Percentiles rank a stretch among this genome's conserved stretches.
Evolutionary conservation across 2,329 filamentous ascomycete species (phyloP).

Genomic region (Cladosporium austrohemisphaericum): DNA sequence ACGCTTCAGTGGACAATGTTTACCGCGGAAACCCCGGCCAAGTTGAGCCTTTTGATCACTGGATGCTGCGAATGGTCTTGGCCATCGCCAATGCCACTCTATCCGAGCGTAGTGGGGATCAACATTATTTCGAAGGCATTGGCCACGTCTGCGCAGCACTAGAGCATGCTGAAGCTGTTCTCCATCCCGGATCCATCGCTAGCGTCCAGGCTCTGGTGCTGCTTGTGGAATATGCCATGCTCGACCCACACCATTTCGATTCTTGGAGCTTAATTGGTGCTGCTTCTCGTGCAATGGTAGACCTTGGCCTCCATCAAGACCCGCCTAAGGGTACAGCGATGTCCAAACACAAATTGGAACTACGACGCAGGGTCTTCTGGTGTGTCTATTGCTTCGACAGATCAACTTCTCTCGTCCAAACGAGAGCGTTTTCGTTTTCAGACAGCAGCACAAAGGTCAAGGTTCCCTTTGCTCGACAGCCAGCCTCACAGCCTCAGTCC

Average conservation of each 20-base stretch:
- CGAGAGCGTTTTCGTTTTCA: conserved; percentile 86
- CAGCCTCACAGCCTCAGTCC: conserved; percentile 23
- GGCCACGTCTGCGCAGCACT: conserved; percentile 64
- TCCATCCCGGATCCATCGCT: conserved; percentile 76
- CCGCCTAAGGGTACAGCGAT: conserved; percentile 67
- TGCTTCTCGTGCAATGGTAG: conserved; percentile 79
- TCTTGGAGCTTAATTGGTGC: conserved; percentile 92
- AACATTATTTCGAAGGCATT: conserved; percentile 59
- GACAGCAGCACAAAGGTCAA: conserved; percentile 81
- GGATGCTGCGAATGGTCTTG: conserved; percentile 83
- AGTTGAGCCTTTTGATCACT: conserved; percentile 68
- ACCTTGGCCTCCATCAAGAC: conserved; percentile 90
- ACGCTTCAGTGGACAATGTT: conserved; percentile 73
- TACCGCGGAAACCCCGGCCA: conserved; percentile 67
- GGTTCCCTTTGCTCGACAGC: conserved; percentile 55
- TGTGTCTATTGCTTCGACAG: conserved; percentile 89
- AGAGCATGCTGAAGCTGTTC: conserved; percentile 72
- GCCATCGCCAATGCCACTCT: conserved; percentile 75
- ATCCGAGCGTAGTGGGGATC: conserved; percentile 63
- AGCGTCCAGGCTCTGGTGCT: conserved; percentile 86
- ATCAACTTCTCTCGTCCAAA: conserved; percentile 82
- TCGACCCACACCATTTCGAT: conserved; percentile 88
- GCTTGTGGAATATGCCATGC: conserved; percentile 81
- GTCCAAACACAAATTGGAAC: conserved; percentile 67
- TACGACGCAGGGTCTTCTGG: conserved; percentile 80